Percentiles rank a stretch among this genome's conserved stretches.
Evolutionary conservation across 768 basidiomycete species (phyloP).

Genomic region (Tulasnella sp.): DNA sequence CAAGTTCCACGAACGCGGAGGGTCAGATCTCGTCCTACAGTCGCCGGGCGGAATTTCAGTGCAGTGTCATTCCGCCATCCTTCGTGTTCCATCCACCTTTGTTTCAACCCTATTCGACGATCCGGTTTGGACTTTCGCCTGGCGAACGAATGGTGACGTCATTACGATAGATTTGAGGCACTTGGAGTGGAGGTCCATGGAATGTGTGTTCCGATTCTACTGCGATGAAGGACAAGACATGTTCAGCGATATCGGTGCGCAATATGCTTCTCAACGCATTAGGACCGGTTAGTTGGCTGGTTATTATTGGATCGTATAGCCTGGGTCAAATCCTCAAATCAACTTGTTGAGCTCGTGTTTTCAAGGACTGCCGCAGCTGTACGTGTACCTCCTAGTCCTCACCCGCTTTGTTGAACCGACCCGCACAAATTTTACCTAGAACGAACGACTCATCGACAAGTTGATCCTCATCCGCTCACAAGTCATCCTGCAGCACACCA

Average conservation of each 20-base stretch:
- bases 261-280: no score
- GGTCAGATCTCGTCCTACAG: constrained; percentile 58
- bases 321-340: constrained; percentile 54
- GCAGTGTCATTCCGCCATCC: constrained; percentile 58
- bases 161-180: constrained; percentile 65
- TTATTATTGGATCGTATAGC: neutral
- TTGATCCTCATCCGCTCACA: constrained; percentile 76
- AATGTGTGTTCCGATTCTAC: constrained; percentile 70
- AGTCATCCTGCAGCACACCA: constrained; percentile 58
- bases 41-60: constrained; percentile 57
- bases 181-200: constrained; percentile 63
- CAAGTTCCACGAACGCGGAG: neutral
- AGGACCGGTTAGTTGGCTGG: neutral
- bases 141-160: constrained; percentile 47
- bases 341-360: constrained; percentile 74
- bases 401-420: neutral
- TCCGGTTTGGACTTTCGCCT: constrained; percentile 63
- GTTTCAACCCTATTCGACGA: constrained; percentile 62
- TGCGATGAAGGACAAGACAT: constrained; percentile 57
- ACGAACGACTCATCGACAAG: constrained; percentile 79
- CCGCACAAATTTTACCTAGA: constrained; percentile 38
- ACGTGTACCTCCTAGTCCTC: constrained; percentile 27
- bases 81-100: constrained; percentile 63
- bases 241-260: constrained; percentile 63
- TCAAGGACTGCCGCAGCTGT: constrained; percentile 83